These are phyloP conservation scores for Puccinia horiana DNA, from an alignment of 1,284 basidiomycete genomes.

Conservation along the genomic window DNA sequence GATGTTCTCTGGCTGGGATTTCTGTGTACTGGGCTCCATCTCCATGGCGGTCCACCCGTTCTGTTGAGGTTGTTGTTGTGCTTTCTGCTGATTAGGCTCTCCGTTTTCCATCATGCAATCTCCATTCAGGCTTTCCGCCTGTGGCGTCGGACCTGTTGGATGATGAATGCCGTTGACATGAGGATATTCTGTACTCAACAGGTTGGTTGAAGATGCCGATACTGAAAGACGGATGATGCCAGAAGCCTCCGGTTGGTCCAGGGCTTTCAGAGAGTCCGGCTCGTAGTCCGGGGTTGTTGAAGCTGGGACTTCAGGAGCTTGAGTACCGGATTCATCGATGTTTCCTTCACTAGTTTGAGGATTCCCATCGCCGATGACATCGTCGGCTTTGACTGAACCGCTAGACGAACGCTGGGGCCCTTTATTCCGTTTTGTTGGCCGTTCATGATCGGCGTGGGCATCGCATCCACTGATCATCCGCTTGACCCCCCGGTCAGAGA, in stretches of 20 bases:
- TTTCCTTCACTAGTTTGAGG: neutral
- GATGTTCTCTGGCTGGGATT: neutral
- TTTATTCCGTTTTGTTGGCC: slow-evolving; percentile 38
- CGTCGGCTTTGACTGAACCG: neutral
- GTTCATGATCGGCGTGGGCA: neutral
- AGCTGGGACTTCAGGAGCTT: neutral
- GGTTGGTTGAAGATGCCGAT: neutral
- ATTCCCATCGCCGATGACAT: neutral
- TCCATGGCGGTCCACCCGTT: neutral
- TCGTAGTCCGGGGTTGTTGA: slow-evolving; percentile 43
- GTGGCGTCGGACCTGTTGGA: neutral
- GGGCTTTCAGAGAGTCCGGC: neutral
- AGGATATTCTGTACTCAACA: neutral
- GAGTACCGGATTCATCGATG: neutral
- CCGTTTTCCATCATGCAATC: neutral
- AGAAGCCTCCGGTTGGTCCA: neutral
- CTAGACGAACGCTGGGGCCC: neutral
- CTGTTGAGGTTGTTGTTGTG: neutral
- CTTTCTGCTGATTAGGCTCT: neutral
- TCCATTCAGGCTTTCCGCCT: neutral
- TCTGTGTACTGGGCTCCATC: neutral
- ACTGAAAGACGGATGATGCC: neutral
- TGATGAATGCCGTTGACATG: neutral
- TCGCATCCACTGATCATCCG: slow-evolving; percentile 34
- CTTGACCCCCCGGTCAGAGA: slow-evolving; percentile 43